Percentiles rank a stretch among this genome's conserved stretches.
These are phyloP conservation scores for Penicilliopsis zonata DNA, from an alignment of 495 filamentous ascomycete genomes.

Conservation along the genomic window DNA sequence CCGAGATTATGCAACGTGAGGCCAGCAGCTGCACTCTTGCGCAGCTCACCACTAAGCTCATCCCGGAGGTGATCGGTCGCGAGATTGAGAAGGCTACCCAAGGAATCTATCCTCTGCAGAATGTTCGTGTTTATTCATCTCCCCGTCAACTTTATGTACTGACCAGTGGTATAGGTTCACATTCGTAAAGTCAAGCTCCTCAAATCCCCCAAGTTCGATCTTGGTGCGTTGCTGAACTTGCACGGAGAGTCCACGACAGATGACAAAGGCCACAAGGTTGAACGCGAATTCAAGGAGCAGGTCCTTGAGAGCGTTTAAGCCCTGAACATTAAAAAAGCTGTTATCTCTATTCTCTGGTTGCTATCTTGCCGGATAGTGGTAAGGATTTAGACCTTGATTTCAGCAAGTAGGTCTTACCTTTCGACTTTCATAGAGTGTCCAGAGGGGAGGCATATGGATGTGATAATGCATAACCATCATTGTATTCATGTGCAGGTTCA, in stretches of 20 bases:
- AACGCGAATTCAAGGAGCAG: conserved; percentile 97
- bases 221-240: conserved; percentile 83
- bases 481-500: not conserved
- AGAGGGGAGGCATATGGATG: not conserved
- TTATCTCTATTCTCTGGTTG: not conserved
- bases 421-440: not conserved
- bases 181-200: conserved; percentile 99
- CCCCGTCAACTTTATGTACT: too few species aligned
- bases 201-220: conserved; percentile 96
- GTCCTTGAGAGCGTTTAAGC: conserved; percentile 84
- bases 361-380: not conserved
- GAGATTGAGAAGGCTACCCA: conserved; percentile 99
- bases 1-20: conserved; percentile 95
- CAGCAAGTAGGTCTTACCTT: too few species aligned
- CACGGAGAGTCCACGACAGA: conserved; percentile 96
- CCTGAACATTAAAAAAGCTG: not conserved
- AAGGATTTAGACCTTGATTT: not conserved
- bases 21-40: conserved; percentile 83
- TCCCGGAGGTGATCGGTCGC: conserved; percentile 96
- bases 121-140: conserved; percentile 69
- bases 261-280: conserved; percentile 95
- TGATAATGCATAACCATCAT: too few species aligned
- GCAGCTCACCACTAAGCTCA: conserved; percentile 94
- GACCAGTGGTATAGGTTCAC: conserved; percentile 62
- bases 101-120: conserved; percentile 98